phyloP scores from a whole-genome alignment of 2,329 filamentous ascomycete genomes.

The Fusarium luffae region DNA sequence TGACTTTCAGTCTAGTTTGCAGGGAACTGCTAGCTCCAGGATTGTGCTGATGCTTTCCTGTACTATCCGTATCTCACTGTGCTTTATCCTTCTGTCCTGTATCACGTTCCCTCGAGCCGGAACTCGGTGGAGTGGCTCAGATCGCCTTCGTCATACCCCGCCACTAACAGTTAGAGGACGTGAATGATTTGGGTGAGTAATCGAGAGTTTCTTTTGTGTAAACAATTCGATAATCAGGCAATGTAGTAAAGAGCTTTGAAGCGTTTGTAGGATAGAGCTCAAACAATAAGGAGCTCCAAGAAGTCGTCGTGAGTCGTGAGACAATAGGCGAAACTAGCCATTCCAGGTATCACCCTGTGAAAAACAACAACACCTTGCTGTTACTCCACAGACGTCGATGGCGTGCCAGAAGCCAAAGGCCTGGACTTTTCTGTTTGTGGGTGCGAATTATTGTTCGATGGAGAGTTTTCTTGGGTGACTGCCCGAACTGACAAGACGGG shows the following conservation, averaged over 20 bases:
- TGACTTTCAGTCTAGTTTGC: conserved; percentile 7
- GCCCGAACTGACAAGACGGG: conserved; percentile 3
- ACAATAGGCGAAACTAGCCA: conserved; percentile 1
- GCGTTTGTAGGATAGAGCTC: neutral
- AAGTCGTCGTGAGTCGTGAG: conserved; percentile 3
- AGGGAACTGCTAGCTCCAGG: conserved; percentile 11
- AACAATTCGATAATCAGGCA: neutral
- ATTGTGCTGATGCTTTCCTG: neutral
- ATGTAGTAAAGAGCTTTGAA: neutral
- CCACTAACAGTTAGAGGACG: conserved; percentile 25
- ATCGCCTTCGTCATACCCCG: conserved; percentile 42
- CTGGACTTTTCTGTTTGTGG: conserved; percentile 37
- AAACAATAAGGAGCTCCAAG: neutral
- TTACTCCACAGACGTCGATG: conserved; percentile 26
- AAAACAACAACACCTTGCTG: conserved; percentile 9
- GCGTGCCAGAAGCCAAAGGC: conserved; percentile 30
- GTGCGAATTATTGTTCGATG: conserved; percentile 21
- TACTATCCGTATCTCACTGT: neutral
- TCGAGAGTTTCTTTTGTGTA: conserved; percentile 6
- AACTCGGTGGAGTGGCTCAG: conserved; percentile 35
- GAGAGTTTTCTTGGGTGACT: neutral
- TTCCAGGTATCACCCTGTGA: conserved; percentile 12
- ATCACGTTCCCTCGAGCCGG: conserved; percentile 41
- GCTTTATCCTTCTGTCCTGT: conserved; percentile 19
- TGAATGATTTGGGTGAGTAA: conserved; percentile 13